Evolutionary conservation across 352 stramenopile genomes (phyloP).

Genomic region (Globisporangium echinulatum): DNA sequence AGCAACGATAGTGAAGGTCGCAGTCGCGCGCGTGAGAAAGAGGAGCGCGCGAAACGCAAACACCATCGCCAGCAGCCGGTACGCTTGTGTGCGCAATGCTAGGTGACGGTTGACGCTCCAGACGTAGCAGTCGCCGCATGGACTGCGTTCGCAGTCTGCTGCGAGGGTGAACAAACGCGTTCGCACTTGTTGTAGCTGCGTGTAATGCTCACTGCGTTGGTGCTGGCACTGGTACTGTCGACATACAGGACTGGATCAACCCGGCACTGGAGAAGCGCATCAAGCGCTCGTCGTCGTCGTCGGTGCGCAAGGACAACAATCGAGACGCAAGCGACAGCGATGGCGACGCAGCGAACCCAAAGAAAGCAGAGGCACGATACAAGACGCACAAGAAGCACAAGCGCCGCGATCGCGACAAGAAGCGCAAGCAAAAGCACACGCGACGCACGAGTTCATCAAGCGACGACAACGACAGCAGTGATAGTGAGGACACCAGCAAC

Average conservation of each 20-base stretch:
- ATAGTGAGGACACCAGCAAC: constrained; percentile 11
- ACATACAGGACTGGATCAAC: constrained; percentile 34
- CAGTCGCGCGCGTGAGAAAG: constrained; percentile 1
- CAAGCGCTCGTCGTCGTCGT: constrained; percentile 5
- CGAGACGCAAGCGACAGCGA: constrained; percentile 4
- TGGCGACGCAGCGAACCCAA: constrained; percentile 18
- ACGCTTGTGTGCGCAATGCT: neutral
- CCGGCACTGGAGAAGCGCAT: constrained; percentile 32
- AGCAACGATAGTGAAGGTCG: constrained; percentile 9
- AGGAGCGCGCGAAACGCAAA: constrained; percentile 11
- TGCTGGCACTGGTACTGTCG: too few relatives aligned
- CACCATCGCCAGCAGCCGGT: constrained; percentile 19
- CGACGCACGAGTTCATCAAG: constrained; percentile 15
- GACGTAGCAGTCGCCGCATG: neutral
- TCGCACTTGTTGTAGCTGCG: too few relatives aligned
- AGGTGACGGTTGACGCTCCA: neutral
- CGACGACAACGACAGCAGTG: constrained; percentile 10
- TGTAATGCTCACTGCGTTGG: too few relatives aligned
- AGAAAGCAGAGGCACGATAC: neutral
- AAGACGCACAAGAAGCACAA: constrained; percentile 23
- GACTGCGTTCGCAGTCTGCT: too few relatives aligned
- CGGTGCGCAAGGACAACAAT: neutral
- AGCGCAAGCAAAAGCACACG: constrained; percentile 25
- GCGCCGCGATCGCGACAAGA: constrained; percentile 3
- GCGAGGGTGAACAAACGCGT: too few relatives aligned